Evolutionary conservation across 2,329 filamentous ascomycete species (phyloP), one percentile per base, ranked within the genome.

Genomic region (Hymenoscyphus infarciens): DNA sequence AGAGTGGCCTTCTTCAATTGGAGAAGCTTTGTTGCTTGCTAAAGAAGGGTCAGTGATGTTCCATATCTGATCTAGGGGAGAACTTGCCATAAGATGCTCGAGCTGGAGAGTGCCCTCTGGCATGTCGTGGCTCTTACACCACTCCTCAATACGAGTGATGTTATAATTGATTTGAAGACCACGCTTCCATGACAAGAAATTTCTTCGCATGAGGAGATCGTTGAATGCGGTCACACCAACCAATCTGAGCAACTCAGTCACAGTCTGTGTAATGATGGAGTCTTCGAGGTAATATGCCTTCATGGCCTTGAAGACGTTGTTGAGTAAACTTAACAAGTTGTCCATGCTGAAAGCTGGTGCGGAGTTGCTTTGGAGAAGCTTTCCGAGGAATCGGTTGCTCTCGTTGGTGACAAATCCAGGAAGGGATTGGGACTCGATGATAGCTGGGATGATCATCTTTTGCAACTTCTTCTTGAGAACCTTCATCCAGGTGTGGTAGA

Each of bases 401-500:
- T 99, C 95, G 77, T 96, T 99, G 64, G 95, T 99, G 69, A 99
- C 95, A 77, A 99, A 99, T 70, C 95, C 95, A 59, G 95, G 95
- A 66, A 99, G 87, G 27, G 95, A 98, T 77, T 99, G 95, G 56
- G 94, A 98, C 77, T 99, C 95, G 73, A 99, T 99, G 76, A 99
- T 99, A 61, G 95, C 95, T 1, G 95, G 95, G 60, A 99, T 96
- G 73, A 99, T 96, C 95, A 99, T 99, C 85, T 98, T 98, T 73
- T 96, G 92, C 67, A 99, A 84, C 81, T 96, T 97, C 87, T 97
- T 97, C 85, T 99, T 99, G 74, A 99, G 81, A 62, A 97, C 91
- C 83, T 99, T 99, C 95, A 99, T 99, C 95, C 95, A 99, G 29
- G 95, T 99, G 79, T 99, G 95, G 79, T 99, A 99, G 72, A 99